Evolutionary conservation across 2,329 filamentous ascomycete species (phyloP), one percentile per base, ranked within the genome.

Genomic region (Ophiostoma sp.): DNA sequence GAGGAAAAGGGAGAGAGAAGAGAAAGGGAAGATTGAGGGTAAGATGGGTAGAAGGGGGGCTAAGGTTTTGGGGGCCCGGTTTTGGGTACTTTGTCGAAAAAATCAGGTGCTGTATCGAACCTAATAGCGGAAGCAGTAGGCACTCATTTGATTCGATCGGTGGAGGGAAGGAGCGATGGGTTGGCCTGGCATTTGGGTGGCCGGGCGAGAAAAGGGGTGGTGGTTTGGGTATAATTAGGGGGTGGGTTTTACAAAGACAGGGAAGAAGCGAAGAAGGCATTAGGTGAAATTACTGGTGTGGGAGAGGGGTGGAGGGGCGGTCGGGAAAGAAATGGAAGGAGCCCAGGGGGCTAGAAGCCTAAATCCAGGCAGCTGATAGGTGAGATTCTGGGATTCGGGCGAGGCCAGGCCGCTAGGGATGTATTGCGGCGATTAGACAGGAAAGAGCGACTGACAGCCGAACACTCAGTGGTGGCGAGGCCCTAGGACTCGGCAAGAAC

Each of bases 51-150:
- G 23, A 39, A 41, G 33, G 57, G 57, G 48, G 33, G 52, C 48
- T 31, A n/a, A 57, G 54, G 20, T 10, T 15, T 66, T 62, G 35
- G 60, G 27, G 39, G 69, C 68, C 44, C 66, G 39, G 35, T 17
- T 13, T 39, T 66, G n/a, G 39, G 65, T 67, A 35, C 13, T 23
- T 39, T 48, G 44, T 48, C 44, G 20, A 69, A 69, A 66, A 69
- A 68, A 71, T 33, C 57, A 62, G 70, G 68, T 71, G 68, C 68
- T 71, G 57, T 44, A 41, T 57, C 31, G 62, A 65, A 69, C 68
- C 70, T 71, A 44, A 69, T 54, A 52, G 48, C 41, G 44, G 66
- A 52, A 66, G 67, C 48, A 35, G 44, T 67, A 33, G 65, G 69
- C 27, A 60, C 57, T 67, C 17, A 52, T 67, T 67, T 62, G 64